Conservation (phyloP, 768 basidiomycete genomes). For the Russula abietina region DNA sequence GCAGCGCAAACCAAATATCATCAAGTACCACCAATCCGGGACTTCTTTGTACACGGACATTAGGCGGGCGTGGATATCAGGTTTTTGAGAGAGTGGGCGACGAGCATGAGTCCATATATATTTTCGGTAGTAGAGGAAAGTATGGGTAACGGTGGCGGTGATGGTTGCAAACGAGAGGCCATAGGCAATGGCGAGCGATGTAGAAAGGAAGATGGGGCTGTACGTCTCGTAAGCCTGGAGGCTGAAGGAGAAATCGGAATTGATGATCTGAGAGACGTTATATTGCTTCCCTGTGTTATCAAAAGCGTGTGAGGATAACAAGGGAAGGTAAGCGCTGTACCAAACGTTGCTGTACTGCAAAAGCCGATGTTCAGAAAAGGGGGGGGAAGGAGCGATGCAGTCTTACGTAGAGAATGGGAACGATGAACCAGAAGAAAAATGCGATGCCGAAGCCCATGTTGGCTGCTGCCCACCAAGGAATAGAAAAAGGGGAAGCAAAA, state of each 20-base stretch:
- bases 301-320: constrained; percentile 58
- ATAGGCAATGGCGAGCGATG: constrained; percentile 70
- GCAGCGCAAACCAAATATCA: constrained; percentile 45
- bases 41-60: constrained; percentile 74
- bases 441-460: constrained; percentile 58
- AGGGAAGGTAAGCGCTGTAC: constrained; percentile 33
- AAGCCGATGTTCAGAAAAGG: neutral
- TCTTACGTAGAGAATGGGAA: constrained; percentile 48
- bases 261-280: constrained; percentile 53
- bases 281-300: constrained; percentile 56
- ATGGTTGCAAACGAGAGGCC: constrained; percentile 80
- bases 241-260: constrained; percentile 49
- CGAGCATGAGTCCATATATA: constrained; percentile 69
- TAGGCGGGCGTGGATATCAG: constrained; percentile 77
- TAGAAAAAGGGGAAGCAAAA: constrained; percentile 50
- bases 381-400: neutral
- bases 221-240: constrained; percentile 48
- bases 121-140: constrained; percentile 72
- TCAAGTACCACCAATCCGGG: constrained; percentile 80
- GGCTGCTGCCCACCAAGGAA: constrained; percentile 80
- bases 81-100: constrained; percentile 67
- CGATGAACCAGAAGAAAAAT: constrained; percentile 64
- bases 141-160: constrained; percentile 67
- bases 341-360: constrained; percentile 31
- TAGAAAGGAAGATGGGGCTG: constrained; percentile 55